Base-by-base conservation (phyloP, 1,139 yeast species). In the Kodamaea sp. region DNA sequence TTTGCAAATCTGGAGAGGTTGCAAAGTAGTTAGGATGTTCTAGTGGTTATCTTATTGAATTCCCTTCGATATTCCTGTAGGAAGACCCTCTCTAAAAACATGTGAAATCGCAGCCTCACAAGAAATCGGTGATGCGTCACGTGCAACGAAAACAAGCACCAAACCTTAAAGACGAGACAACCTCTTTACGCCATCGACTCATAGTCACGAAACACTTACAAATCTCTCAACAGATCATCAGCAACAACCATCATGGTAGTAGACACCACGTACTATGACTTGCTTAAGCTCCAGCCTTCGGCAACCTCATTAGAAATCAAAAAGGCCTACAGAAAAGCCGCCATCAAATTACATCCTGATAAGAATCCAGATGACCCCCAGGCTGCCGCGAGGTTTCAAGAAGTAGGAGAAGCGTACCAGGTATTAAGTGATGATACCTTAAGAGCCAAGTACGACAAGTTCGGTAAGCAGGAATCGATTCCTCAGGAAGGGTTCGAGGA, bases 311-410 rank as follows among this genome's bases (percentile, higher is more conserved):
- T 80, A 19, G 95, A 88, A 38, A 90, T 92, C 61, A 94, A 92
- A 60, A 88, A 87, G 59, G 96, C 97, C 0, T 92, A 92, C 63
- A 73, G 98, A 42, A 84, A 83, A 59, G 81, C 83, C 54, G 97
- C 97, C 7, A 82, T 92, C 57, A 71, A 66, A 39, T 83, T 89
- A 43, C 98, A 94, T 59, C 98, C 98, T 0, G 98, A 92, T 60
- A 94, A 92, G 66, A 89, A 92, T 53, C 97, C 97, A 7, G 79
- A 83, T 49, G 86, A 83, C 51, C 90, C 92, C 5, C 66, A 68
- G 19, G 96, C 97, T 4, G 90, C 90, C 28, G 63, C 70, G 12
- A 74, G 70, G 51, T 81, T 81, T 47, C 86, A 81, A 53, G 82
- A 73, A 37, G 80, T 81, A 9, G 85, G 86, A 22, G 88, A 84